Evolutionary conservation across 176 grass and related monocot species (phyloP).

Genomic region (Juncus effusus): DNA sequence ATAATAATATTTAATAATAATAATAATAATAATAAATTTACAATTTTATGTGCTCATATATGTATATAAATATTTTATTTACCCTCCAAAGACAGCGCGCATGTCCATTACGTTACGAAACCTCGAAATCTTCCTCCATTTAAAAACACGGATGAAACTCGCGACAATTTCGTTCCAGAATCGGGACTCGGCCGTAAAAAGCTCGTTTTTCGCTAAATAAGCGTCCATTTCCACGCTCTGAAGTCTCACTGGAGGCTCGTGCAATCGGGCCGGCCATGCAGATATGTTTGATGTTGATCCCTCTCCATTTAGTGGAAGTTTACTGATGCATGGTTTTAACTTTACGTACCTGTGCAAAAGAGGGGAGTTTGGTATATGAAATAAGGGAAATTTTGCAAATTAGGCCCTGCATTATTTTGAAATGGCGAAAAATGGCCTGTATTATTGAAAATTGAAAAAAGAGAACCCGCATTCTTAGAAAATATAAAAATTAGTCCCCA

Average conservation of each 20-base stretch:
- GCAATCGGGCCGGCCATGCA: conserved; percentile 63
- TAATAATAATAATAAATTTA: too few relatives aligned
- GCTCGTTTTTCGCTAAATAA: conserved; percentile 69
- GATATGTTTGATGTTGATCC: conserved; percentile 33
- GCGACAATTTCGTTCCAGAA: conserved; percentile 72
- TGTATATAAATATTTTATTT: too few relatives aligned
- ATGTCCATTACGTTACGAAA: conserved; percentile 91
- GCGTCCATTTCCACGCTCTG: conserved; percentile 90
- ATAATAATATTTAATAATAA: too few relatives aligned
- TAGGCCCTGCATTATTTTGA: too few relatives aligned
- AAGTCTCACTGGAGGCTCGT: conserved; percentile 70
- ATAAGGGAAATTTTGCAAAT: too few relatives aligned
- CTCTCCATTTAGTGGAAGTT: conserved; percentile 58
- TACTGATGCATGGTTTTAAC: conserved; percentile 77
- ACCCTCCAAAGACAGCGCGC: conserved; percentile 97
- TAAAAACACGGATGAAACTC: conserved; percentile 59
- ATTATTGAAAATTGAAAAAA: too few relatives aligned
- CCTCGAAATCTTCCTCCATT: conserved; percentile 65
- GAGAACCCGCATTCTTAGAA: too few relatives aligned
- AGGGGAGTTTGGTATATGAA: neutral
- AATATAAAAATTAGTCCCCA: too few relatives aligned
- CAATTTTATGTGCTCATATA: too few relatives aligned
- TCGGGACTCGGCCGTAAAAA: conserved; percentile 74
- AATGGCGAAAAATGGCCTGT: too few relatives aligned
- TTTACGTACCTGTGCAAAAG: conserved; percentile 62